Conservation (phyloP, 2,329 filamentous ascomycete genomes). For the Penicillium italicum region DNA sequence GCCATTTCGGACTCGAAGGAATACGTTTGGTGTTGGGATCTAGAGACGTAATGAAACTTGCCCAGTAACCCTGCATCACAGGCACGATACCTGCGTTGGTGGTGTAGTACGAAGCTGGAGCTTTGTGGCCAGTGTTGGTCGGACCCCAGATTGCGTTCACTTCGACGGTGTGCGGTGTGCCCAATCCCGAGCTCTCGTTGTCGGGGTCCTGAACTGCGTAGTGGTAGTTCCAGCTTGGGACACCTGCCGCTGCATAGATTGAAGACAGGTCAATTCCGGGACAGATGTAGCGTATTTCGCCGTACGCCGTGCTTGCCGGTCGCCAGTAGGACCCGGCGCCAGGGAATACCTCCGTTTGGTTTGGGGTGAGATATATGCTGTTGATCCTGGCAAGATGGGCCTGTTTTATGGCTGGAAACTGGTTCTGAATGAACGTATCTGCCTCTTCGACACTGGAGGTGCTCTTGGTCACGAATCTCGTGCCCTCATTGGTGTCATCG, state of each 20-base stretch:
- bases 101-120: slow-evolving; percentile 55
- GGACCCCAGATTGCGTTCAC: slow-evolving; percentile 65
- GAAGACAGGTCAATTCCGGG: slow-evolving; percentile 56
- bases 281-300: slow-evolving; percentile 64
- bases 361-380: slow-evolving; percentile 53
- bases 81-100: slow-evolving; percentile 58
- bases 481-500: slow-evolving; percentile 64
- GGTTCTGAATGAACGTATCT: slow-evolving; percentile 54
- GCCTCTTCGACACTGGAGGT: slow-evolving; percentile 49
- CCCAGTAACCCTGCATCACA: slow-evolving; percentile 68
- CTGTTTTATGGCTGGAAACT: slow-evolving; percentile 56
- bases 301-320: slow-evolving; percentile 57
- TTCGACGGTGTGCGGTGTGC: slow-evolving; percentile 67
- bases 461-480: slow-evolving; percentile 54
- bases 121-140: slow-evolving; percentile 47
- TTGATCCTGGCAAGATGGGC: slow-evolving; percentile 53
- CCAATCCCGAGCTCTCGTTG: slow-evolving; percentile 53
- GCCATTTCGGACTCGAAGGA: slow-evolving; percentile 51
- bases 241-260: slow-evolving; percentile 33
- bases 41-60: slow-evolving; percentile 64
- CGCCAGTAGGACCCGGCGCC: slow-evolving; percentile 55
- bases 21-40: slow-evolving; percentile 61
- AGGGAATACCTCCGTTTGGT: slow-evolving; percentile 46
- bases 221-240: slow-evolving; percentile 62
- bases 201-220: slow-evolving; percentile 63